These are phyloP conservation scores for Aureobasidium sp. DNA, from an alignment of 2,329 filamentous ascomycete genomes.

Conservation along the genomic window DNA sequence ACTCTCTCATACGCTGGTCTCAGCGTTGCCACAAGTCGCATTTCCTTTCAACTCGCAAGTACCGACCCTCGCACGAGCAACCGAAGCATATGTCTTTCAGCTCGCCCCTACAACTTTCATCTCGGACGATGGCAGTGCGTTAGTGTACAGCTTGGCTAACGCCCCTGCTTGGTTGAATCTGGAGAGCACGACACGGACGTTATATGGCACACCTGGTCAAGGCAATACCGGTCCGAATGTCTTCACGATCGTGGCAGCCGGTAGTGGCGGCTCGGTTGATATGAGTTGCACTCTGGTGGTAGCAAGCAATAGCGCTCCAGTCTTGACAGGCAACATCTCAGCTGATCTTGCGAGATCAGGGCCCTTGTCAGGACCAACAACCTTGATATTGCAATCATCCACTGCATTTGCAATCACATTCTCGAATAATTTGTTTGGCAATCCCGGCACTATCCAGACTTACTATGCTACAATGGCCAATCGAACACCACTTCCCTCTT, in stretches of 20 bases:
- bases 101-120: slow-evolving; percentile 70
- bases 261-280: slow-evolving; percentile 54
- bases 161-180: slow-evolving; percentile 70
- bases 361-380: slow-evolving; percentile 46
- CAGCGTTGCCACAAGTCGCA: slow-evolving; percentile 31
- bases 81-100: slow-evolving; percentile 59
- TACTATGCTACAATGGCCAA: slow-evolving; percentile 73
- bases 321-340: slow-evolving; percentile 49
- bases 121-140: slow-evolving; percentile 43
- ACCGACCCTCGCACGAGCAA: slow-evolving; percentile 67
- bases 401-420: slow-evolving; percentile 38
- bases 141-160: slow-evolving; percentile 59
- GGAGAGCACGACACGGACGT: slow-evolving; percentile 54
- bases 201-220: slow-evolving; percentile 63
- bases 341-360: slow-evolving; percentile 54
- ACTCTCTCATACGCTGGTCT: neutral
- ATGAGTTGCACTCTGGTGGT: slow-evolving; percentile 67
- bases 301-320: slow-evolving; percentile 50
- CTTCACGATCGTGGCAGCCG: slow-evolving; percentile 64
- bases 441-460: slow-evolving; percentile 42
- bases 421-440: slow-evolving; percentile 50
- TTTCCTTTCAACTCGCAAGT: slow-evolving; percentile 83
- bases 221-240: slow-evolving; percentile 50
- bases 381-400: slow-evolving; percentile 39
- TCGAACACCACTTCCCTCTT: slow-evolving; percentile 77